Evolutionary conservation across 1,139 yeast species (phyloP), one percentile per base, ranked within the genome.

Genomic region (Sugiyamaella japonica): DNA sequence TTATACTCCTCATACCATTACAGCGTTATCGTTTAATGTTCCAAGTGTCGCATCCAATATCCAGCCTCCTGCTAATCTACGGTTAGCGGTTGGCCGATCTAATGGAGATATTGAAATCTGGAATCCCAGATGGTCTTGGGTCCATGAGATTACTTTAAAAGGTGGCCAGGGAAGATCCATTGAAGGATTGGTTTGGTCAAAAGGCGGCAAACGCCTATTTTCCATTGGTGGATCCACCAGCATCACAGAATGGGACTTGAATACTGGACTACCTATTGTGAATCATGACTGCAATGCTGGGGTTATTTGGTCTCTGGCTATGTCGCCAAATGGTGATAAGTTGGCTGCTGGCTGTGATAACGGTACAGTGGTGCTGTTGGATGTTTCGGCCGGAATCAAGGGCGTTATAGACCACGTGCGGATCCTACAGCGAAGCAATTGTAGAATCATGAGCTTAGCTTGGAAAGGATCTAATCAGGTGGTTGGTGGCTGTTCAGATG

Each of bases 21-120:
- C 97, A 0, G 81, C 96, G 2, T 71, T 88, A 54, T 86, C 91
- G 2, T 93, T 91, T 69, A 87, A 95, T 25, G 48, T 68, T 67
- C 69, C 79, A 34, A 50, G 53, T 31, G 47, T 36, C 9, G 41
- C 44, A 16, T 41, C 46, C 12, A 42, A 46, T 34, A 20, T 31
- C 13, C 36, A 40, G 2, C 79, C 86, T 0, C 84, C 93, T 1
- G 68, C 75, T 34, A 85, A 83, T 58, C 75, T 90, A 56, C 80
- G 97, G 58, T 74, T 93, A 50, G 98, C 98, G 0, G 86, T 93
- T 3, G 99, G 98, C 17, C 80, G 98, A 70, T 82, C 89, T 50
- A 91, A 93, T 69, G 99, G 99, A 48, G 93, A 90, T 65, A 87
- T 95, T 57, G 99, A 95, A 70, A 84, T 95, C 44, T 95, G 98